Conservation (phyloP, 768 basidiomycete genomes). For the Trametes sanguinea region DNA sequence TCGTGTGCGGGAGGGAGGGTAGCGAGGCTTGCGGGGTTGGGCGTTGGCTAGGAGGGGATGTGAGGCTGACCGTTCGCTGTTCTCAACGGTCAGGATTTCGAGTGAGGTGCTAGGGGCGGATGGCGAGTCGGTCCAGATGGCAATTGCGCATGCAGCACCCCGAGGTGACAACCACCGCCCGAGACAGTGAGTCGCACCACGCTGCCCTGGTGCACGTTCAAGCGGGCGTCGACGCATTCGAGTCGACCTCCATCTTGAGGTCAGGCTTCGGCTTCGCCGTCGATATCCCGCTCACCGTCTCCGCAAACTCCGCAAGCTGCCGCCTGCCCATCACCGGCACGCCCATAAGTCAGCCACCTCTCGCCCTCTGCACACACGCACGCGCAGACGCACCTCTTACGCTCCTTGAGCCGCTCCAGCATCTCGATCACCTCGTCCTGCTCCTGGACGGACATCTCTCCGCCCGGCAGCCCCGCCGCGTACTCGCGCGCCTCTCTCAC, state of each 20-base stretch:
- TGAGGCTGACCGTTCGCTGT: neutral
- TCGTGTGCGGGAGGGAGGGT: too few species aligned
- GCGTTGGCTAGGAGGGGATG: too few species aligned
- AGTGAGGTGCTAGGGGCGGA: neutral
- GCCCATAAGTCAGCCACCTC: too few species aligned
- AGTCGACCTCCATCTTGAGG: slow-evolving; percentile 67
- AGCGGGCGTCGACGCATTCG: slow-evolving; percentile 69
- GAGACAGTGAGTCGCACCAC: too few species aligned
- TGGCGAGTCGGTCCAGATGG: neutral
- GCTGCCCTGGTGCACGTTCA: slow-evolving; percentile 2
- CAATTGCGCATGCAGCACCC: too few species aligned
- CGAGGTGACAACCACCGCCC: too few species aligned
- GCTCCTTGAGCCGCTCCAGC: slow-evolving; percentile 62
- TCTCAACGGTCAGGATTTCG: too few species aligned
- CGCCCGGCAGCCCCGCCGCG: slow-evolving; percentile 63
- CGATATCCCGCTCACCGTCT: slow-evolving; percentile 41
- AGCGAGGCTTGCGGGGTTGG: too few species aligned
- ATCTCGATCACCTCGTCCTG: slow-evolving; percentile 73
- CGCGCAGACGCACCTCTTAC: slow-evolving; percentile 52
- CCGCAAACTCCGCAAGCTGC: slow-evolving; percentile 55
- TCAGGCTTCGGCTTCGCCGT: slow-evolving; percentile 16
- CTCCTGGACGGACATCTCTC: slow-evolving; percentile 66
- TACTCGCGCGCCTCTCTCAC: slow-evolving; percentile 61
- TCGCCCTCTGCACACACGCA: too few species aligned
- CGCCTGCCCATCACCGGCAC: slow-evolving; percentile 39